Evolutionary conservation across 179 eudicot genomes (phyloP).

Genomic region (Pouteria campechiana): DNA sequence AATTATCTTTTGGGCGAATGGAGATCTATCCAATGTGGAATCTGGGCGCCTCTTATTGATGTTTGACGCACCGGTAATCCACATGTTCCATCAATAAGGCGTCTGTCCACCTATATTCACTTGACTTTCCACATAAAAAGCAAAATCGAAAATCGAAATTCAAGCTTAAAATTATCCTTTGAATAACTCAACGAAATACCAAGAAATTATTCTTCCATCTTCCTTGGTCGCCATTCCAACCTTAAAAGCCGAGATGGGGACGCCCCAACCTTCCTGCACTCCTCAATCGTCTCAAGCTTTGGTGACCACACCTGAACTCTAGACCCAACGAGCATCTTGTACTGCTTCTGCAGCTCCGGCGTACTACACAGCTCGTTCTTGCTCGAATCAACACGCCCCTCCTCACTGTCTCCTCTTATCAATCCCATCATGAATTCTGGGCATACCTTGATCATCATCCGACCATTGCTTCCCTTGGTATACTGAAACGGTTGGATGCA

Average conservation of each 20-base stretch:
- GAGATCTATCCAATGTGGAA: too few relatives aligned
- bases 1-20: too few relatives aligned
- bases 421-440: slow-evolving; percentile 49
- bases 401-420: slow-evolving; percentile 13
- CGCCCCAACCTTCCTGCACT: slow-evolving; percentile 41
- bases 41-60: too few relatives aligned
- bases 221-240: slow-evolving; percentile 43
- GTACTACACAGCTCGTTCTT: slow-evolving; percentile 59
- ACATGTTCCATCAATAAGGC: too few relatives aligned
- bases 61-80: too few relatives aligned
- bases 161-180: too few relatives aligned
- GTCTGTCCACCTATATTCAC: too few relatives aligned
- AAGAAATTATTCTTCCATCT: slow-evolving; percentile 13
- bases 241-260: slow-evolving; percentile 55
- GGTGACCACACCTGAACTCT: slow-evolving; percentile 78
- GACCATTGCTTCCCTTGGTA: slow-evolving; percentile 51
- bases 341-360: slow-evolving; percentile 82
- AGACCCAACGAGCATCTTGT: slow-evolving; percentile 54
- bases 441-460: slow-evolving; percentile 59
- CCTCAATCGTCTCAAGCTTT: slow-evolving; percentile 66
- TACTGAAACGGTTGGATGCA: slow-evolving; percentile 57
- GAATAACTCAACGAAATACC: too few relatives aligned
- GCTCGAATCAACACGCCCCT: background rate
- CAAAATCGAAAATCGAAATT: too few relatives aligned
- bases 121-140: too few relatives aligned